A percentile compares a stretch with the other conserved stretches of the same genome.
Conservation (phyloP, 2,329 filamentous ascomycete genomes). For the Talaromyces verruculosus region DNA sequence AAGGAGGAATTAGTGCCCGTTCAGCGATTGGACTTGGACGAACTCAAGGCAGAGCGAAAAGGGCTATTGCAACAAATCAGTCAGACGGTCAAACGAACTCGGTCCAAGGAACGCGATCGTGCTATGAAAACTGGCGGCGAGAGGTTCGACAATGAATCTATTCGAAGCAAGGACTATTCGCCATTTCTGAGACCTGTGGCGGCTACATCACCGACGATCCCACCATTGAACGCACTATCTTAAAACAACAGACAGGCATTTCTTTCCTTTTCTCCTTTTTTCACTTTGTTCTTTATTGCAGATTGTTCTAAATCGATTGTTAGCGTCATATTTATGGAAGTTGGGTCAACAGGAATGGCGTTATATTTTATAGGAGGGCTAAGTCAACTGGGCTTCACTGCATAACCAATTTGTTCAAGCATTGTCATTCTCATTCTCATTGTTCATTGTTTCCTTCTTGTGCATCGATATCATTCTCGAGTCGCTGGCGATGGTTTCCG, state of each 20-base stretch:
- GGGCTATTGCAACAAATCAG: constrained; percentile 46
- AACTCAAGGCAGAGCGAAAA: constrained; percentile 42
- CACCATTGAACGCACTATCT: constrained; percentile 23
- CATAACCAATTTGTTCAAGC: constrained; percentile 6
- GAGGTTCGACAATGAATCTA: constrained; percentile 31
- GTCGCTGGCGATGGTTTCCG: constrained; percentile 14
- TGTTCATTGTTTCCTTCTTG: background rate
- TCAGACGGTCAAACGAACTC: constrained; percentile 45
- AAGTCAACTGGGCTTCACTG: background rate
- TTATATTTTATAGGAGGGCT: constrained; percentile 3
- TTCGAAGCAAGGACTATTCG: constrained; percentile 33
- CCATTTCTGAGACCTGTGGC: constrained; percentile 38
- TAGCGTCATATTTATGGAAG: constrained; percentile 1
- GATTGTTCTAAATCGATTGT: background rate
- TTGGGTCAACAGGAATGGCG: constrained; percentile 12
- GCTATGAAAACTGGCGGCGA: constrained; percentile 31
- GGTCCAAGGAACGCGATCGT: constrained; percentile 42
- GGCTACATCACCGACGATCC: constrained; percentile 38
- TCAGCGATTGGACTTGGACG: constrained; percentile 39
- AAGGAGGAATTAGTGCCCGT: constrained; percentile 55
- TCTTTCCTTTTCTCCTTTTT: background rate
- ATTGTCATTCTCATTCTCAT: constrained; percentile 1
- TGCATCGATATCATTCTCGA: constrained; percentile 11
- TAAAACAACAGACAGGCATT: background rate
- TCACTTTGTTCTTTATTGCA: background rate